These are phyloP conservation scores for Yamadazyma blattariae DNA, from an alignment of 1,139 yeast genomes.

Conservation along the genomic window DNA sequence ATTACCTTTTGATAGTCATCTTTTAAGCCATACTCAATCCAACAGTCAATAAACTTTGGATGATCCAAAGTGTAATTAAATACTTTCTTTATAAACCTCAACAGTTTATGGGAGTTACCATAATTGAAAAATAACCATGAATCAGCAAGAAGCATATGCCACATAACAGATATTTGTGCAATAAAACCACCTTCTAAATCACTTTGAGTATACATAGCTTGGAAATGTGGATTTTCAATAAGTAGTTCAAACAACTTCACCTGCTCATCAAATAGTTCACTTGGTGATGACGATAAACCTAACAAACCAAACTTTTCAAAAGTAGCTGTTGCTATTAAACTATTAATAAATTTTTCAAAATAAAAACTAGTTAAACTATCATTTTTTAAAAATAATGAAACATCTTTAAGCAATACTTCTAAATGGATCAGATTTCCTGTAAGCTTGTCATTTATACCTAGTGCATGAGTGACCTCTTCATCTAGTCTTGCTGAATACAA, in stretches of 20 bases:
- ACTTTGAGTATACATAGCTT: too few species aligned
- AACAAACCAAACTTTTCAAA: conserved; percentile 1
- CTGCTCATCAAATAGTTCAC: neutral
- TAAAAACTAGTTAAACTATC: neutral
- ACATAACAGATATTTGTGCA: too few species aligned
- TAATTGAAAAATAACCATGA: too few species aligned
- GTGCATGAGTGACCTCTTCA: neutral
- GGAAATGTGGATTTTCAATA: neutral
- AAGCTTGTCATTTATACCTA: neutral
- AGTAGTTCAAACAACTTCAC: neutral
- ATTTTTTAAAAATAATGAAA: neutral
- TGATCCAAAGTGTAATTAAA: too few species aligned
- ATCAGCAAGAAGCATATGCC: too few species aligned
- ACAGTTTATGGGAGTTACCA: too few species aligned
- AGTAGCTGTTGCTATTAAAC: neutral
- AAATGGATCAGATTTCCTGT: neutral
- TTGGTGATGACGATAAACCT: neutral
- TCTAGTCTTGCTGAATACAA: neutral
- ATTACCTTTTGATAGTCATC: too few species aligned
- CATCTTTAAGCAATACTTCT: neutral
- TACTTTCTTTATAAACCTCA: too few species aligned
- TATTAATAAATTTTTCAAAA: conserved; percentile 1
- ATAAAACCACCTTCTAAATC: too few species aligned
- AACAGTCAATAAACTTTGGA: too few species aligned
- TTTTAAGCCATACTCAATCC: too few species aligned